Percentiles rank a stretch among this genome's conserved stretches.
Evolutionary conservation across 2,329 filamentous ascomycete species (phyloP).

Genomic region (Microsporum ferrugineum): DNA sequence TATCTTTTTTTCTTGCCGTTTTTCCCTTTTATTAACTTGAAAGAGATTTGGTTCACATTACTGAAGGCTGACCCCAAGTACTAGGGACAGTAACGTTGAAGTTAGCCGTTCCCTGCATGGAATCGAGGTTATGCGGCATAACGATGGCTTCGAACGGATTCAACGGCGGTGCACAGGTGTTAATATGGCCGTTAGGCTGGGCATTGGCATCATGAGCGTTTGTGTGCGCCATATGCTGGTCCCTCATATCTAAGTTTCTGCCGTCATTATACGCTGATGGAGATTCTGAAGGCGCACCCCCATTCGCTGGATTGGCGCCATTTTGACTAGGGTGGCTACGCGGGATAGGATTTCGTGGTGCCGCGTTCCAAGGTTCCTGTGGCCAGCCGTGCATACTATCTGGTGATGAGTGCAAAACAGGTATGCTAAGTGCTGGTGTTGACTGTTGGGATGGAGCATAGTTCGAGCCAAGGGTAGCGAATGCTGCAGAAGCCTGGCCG

Average conservation of each 20-base stretch:
- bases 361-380: slow-evolving; percentile 30
- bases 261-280: not conserved
- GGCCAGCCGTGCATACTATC: slow-evolving; percentile 29
- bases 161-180: slow-evolving; percentile 1
- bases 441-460: slow-evolving; percentile 7
- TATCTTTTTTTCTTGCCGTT: not conserved
- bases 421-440: slow-evolving; percentile 12
- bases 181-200: not conserved
- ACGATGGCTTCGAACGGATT: slow-evolving; percentile 11
- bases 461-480: slow-evolving; percentile 10
- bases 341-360: slow-evolving; percentile 27
- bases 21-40: not conserved
- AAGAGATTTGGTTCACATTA: slow-evolving; percentile 7
- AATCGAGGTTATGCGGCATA: slow-evolving; percentile 9
- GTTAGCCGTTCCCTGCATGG: slow-evolving; percentile 12
- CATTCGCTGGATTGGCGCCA: not conserved
- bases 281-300: not conserved
- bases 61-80: slow-evolving; percentile 14
- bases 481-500: slow-evolving; percentile 18
- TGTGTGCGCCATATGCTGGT: not conserved
- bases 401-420: slow-evolving; percentile 11
- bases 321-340: slow-evolving; percentile 29
- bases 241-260: not conserved
- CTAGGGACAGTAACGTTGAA: slow-evolving; percentile 22
- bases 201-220: not conserved